Percentiles rank a stretch among this genome's conserved stretches.
phyloP scores from a whole-genome alignment of 371 early-diverging fungal species.

The Umbelopsis sp. region DNA sequence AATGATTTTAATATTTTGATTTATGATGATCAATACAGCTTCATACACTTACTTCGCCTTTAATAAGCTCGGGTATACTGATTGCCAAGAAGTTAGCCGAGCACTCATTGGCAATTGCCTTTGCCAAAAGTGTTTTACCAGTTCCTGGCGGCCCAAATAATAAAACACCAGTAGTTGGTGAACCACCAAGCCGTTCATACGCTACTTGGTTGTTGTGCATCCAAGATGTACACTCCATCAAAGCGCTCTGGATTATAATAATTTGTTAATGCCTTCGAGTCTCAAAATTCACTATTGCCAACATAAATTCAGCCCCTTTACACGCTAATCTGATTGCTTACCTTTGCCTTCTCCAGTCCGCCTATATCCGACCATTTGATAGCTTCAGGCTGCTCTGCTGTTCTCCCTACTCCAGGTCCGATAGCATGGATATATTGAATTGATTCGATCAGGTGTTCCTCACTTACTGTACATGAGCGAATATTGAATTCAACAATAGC shows the following conservation, averaged over 20 bases:
- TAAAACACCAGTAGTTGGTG: slow-evolving; percentile 73
- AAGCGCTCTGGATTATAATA: slow-evolving; percentile 41
- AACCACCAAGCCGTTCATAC: slow-evolving; percentile 66
- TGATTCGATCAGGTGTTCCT: slow-evolving; percentile 33
- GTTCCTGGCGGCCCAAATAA: slow-evolving; percentile 94
- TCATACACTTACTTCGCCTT: slow-evolving; percentile 67
- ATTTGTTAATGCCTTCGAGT: not conserved
- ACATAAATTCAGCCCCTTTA: not conserved
- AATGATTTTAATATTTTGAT: slow-evolving; percentile 33
- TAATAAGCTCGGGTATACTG: slow-evolving; percentile 92
- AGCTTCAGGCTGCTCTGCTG: slow-evolving; percentile 57
- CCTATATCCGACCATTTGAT: slow-evolving; percentile 92
- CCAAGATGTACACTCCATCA: slow-evolving; percentile 94
- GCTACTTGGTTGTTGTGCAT: slow-evolving; percentile 71
- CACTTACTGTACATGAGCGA: slow-evolving; percentile 21
- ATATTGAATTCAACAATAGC: not conserved
- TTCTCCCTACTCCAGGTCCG: slow-evolving; percentile 37
- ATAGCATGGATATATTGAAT: slow-evolving; percentile 41
- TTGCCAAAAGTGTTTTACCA: slow-evolving; percentile 88
- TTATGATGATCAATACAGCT: slow-evolving; percentile 36
- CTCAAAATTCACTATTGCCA: no score
- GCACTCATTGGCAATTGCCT: slow-evolving; percentile 92
- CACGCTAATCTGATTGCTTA: slow-evolving; percentile 25
- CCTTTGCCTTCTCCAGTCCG: slow-evolving; percentile 88
- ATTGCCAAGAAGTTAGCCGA: slow-evolving; percentile 93